Conservation (phyloP, 805 yeast species). For the Candida vartiovaarae region DNA sequence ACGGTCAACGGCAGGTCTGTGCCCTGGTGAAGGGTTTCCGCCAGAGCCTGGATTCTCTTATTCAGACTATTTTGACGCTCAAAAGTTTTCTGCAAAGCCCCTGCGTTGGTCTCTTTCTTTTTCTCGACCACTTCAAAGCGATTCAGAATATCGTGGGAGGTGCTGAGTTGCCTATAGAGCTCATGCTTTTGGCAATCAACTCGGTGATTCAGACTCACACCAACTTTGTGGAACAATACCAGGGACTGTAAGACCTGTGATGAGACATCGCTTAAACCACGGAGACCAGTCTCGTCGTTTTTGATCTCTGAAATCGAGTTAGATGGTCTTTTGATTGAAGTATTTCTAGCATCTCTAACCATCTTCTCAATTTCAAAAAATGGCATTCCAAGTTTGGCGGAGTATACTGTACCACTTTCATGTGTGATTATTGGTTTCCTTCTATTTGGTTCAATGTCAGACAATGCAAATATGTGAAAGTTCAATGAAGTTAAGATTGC, state of each 20-base stretch:
- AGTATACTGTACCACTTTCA: not conserved
- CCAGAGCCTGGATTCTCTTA: slow-evolving; percentile 26
- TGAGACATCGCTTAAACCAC: slow-evolving; percentile 15
- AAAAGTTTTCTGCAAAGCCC: slow-evolving; percentile 13
- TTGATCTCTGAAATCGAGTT: not conserved
- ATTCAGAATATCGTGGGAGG: slow-evolving; percentile 19
- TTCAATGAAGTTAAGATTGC: slow-evolving; percentile 4
- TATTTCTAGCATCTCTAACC: not conserved
- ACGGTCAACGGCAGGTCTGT: slow-evolving; percentile 28
- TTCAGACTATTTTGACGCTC: slow-evolving; percentile 29
- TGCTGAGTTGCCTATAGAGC: slow-evolving; percentile 32
- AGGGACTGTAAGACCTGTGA: slow-evolving; percentile 13
- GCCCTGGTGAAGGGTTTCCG: slow-evolving; percentile 20
- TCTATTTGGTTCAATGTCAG: not conserved
- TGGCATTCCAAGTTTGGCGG: slow-evolving; percentile 4
- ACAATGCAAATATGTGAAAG: slow-evolving; percentile 3
- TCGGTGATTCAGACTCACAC: slow-evolving; percentile 29
- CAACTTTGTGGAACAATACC: slow-evolving; percentile 25
- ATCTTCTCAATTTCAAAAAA: slow-evolving; percentile 8
- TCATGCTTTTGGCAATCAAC: slow-evolving; percentile 34
- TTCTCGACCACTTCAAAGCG: slow-evolving; percentile 13
- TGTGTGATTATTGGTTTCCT: not conserved
- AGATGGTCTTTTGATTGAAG: slow-evolving; percentile 4
- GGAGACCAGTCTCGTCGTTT: slow-evolving; percentile 13
- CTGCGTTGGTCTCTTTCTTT: slow-evolving; percentile 8